Conservation (phyloP, 202 grass and related monocot species). For the Musa balbisiana region DNA sequence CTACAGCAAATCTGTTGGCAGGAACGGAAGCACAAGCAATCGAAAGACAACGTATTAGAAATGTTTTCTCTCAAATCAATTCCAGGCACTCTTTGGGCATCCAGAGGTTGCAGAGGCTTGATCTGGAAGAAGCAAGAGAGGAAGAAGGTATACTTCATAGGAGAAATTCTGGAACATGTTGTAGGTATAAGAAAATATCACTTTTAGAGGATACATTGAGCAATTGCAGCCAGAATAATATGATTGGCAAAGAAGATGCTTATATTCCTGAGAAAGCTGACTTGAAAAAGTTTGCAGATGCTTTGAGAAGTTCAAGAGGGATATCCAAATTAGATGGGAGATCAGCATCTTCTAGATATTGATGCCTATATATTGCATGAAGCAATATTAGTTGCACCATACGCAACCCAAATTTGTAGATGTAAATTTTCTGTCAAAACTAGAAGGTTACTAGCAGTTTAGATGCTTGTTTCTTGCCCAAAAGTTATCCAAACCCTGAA, state of each 20-base stretch:
- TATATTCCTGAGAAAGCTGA: slow-evolving; percentile 34
- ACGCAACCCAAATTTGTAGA: background rate
- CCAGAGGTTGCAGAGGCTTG: slow-evolving; percentile 21
- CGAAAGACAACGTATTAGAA: background rate
- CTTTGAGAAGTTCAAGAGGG: slow-evolving; percentile 36
- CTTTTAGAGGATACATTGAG: slow-evolving; percentile 29
- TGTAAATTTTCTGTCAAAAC: background rate
- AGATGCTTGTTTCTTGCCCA: too few relatives aligned
- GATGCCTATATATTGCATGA: background rate
- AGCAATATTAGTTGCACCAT: background rate
- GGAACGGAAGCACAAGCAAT: background rate
- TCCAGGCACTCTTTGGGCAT: slow-evolving; percentile 34
- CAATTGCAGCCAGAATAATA: slow-evolving; percentile 23
- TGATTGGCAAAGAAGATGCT: slow-evolving; percentile 18
- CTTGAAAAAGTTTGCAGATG: slow-evolving; percentile 61
- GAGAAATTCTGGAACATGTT: slow-evolving; percentile 5
- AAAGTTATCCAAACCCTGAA: background rate
- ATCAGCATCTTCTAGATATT: slow-evolving; percentile 33
- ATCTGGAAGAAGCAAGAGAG: slow-evolving; percentile 19
- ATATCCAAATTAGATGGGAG: slow-evolving; percentile 32
- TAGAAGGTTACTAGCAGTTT: too few relatives aligned
- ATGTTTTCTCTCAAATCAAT: background rate
- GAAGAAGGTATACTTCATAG: slow-evolving; percentile 30
- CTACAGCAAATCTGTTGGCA: background rate
- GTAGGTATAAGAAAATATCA: background rate